Conservation (phyloP, 2,329 filamentous ascomycete species). For the Penicillium thymicola region DNA sequence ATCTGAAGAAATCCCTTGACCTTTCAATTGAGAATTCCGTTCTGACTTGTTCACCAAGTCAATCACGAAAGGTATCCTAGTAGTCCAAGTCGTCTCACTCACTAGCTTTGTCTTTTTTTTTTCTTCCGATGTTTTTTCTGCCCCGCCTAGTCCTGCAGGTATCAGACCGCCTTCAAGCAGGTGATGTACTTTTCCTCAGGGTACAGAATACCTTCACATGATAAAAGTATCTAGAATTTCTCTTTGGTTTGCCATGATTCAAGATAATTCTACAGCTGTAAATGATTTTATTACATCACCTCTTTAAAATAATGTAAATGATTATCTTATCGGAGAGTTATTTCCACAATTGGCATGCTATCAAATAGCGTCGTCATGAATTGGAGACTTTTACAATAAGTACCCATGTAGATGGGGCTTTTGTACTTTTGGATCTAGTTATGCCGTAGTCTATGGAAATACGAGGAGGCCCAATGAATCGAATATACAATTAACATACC, state of each 20-base stretch:
- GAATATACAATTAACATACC: neutral
- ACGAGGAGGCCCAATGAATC: neutral
- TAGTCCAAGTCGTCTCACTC: neutral
- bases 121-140: slow-evolving; percentile 9
- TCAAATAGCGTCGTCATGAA: neutral
- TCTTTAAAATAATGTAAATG: neutral
- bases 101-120: slow-evolving; percentile 5
- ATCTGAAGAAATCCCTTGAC: neutral
- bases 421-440: neutral
- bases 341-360: neutral
- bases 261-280: neutral
- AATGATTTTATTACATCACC: neutral
- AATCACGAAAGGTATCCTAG: neutral
- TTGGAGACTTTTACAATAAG: neutral
- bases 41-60: neutral
- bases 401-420: neutral
- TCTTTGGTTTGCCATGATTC: neutral
- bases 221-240: neutral
- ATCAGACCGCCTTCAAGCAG: slow-evolving; percentile 1
- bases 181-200: neutral
- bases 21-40: neutral
- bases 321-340: neutral
- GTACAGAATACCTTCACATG: neutral
- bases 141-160: slow-evolving; percentile 3
- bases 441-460: neutral